phyloP scores from a whole-genome alignment of 805 yeast genomes.

The Candida argentea region DNA sequence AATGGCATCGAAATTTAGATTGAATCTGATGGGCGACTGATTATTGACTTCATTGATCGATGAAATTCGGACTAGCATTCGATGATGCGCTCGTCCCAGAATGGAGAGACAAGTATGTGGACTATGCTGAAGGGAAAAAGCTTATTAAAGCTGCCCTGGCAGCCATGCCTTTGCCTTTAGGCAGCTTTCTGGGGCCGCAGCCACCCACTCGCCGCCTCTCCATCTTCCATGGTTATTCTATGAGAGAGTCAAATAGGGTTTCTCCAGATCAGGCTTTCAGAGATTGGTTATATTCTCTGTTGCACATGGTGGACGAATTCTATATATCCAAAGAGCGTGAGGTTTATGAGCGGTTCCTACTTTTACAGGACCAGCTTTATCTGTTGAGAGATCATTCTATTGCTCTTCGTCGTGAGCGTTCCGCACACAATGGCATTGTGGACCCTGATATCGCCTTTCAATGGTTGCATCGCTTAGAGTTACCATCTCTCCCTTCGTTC shows the following conservation, averaged over 20 bases:
- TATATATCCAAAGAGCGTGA: constrained; percentile 52
- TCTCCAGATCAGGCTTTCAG: no score
- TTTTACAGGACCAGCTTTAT: constrained; percentile 60
- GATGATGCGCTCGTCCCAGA: constrained; percentile 70
- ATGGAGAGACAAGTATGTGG: constrained; percentile 77
- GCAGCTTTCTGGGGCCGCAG: constrained; percentile 1
- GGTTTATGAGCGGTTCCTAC: constrained; percentile 45
- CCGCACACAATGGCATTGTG: constrained; percentile 1
- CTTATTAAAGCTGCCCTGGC: constrained; percentile 32
- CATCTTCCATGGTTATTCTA: constrained; percentile 6
- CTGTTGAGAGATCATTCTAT: constrained; percentile 47
- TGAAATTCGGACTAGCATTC: constrained; percentile 65
- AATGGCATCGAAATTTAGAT: no score
- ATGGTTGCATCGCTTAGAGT: constrained; percentile 21
- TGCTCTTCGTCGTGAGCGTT: constrained; percentile 6
- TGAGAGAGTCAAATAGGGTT: no score
- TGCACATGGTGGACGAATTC: constrained; percentile 50
- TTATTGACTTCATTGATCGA: no score
- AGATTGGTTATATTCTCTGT: constrained; percentile 59
- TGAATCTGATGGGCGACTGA: no score
- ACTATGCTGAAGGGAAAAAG: constrained; percentile 55
- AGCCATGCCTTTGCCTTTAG: no score
- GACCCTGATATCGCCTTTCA: constrained; percentile 5
- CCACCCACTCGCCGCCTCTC: constrained; percentile 7
- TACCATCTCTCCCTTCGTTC: constrained; percentile 32